phyloP scores from a whole-genome alignment of 306 rosid species.

The Dalbergia oliveri region DNA sequence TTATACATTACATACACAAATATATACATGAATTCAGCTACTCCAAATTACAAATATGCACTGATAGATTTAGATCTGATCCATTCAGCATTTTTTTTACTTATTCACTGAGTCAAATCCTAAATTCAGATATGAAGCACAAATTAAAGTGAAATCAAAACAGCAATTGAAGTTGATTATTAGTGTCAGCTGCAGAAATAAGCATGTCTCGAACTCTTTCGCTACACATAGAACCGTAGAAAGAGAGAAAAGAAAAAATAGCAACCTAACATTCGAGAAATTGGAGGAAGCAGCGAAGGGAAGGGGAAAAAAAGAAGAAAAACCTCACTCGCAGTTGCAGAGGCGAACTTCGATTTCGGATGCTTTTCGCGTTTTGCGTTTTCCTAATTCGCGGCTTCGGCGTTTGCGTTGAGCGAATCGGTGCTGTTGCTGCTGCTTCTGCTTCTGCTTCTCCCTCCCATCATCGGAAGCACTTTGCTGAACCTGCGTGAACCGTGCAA shows the following conservation, averaged over 20 bases:
- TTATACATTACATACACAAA: neutral
- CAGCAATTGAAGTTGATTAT: neutral
- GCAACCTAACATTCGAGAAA: neutral
- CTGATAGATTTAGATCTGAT: conserved; percentile 37
- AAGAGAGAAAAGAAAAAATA: neutral
- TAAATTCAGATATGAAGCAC: conserved; percentile 1
- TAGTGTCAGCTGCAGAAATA: neutral
- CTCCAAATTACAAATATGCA: neutral
- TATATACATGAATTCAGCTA: conserved; percentile 4
- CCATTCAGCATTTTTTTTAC: conserved; percentile 12
- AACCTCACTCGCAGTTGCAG: neutral
- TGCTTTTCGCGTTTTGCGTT: neutral
- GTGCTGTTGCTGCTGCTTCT: neutral
- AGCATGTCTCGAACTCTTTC: neutral
- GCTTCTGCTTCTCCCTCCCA: neutral
- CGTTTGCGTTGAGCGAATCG: neutral
- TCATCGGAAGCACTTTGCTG: neutral
- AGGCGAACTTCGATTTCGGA: neutral
- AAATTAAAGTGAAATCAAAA: neutral
- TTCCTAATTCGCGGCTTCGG: neutral
- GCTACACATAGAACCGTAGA: neutral
- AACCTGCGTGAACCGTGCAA: neutral
- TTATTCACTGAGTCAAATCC: conserved; percentile 18
- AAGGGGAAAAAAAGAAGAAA: neutral
- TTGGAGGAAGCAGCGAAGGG: neutral